Base-by-base conservation (phyloP, 2,329 filamentous ascomycete genomes). In the Botryotinia narcissicola region DNA sequence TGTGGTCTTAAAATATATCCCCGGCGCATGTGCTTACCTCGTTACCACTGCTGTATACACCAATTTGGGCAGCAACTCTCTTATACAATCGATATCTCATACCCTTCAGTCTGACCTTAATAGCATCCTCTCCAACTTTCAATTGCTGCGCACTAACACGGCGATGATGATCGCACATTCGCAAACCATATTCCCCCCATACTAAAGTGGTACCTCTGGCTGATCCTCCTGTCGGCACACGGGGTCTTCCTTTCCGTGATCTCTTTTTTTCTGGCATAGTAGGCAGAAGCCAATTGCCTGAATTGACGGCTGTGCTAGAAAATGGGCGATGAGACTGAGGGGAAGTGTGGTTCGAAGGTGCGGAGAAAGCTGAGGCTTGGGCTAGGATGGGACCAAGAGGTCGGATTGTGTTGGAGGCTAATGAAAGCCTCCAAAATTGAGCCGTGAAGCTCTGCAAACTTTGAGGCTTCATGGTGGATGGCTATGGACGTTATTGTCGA, bases 111-210 rank as follows among this genome's bases (percentile, higher is more conserved):
- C 95, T 88, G 80, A 90, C 89, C 82, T 94, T 95, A 83, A 99
- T 98, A 3, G 95, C 96, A 78, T 98, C 94, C 81, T 97, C 95
- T 75, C 94, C 96, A 80, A 94, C 91, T 84, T 95, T 95, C 76
- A 99, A 88, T 79, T 97, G 93, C 77, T 90, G 86, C 37, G 96
- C 93, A 78, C 92, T 94, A 81, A 99, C 93, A 80, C 96, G 90
- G 73, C 96, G 92, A 84, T 98, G 93, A 82, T 97, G 93, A 83
- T 99, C 96, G 76, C 87, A 90, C 91, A 99, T 96, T 73, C 96
- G 93, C 78, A 99, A 85, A 14, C 96, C 96, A 81, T 95, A 99
- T 82, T 98, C 95, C 72, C 96, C 96, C 94, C 94, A 98, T 73
- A 97, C 90, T 32, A 99, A 92, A 0, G 95, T 98, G 51, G 96